Conservation (phyloP, 2,329 filamentous ascomycete species). For the Fusarium sp. region DNA sequence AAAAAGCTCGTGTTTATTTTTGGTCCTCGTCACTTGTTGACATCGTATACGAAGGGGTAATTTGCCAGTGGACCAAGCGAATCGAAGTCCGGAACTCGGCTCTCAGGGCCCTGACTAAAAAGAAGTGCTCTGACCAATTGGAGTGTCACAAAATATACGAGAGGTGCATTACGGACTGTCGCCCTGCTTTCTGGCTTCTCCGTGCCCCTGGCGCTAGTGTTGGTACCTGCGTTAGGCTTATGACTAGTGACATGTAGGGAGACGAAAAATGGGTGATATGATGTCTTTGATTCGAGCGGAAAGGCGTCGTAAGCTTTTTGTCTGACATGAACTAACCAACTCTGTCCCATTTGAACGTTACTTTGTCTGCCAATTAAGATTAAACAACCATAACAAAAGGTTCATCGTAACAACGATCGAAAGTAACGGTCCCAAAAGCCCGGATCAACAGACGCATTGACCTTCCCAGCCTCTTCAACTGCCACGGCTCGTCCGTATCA, state of each 20-base stretch:
- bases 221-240: conserved; percentile 9
- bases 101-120: not conserved
- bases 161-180: not conserved
- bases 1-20: conserved; percentile 30
- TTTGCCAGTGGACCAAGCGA: conserved; percentile 5
- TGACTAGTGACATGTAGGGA: not conserved
- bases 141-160: not conserved
- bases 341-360: not conserved
- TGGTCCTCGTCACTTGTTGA: conserved; percentile 4
- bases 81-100: conserved; percentile 14
- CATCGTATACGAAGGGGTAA: conserved; percentile 18
- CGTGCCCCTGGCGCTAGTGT: not conserved
- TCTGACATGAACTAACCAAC: not conserved
- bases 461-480: not conserved
- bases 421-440: not conserved
- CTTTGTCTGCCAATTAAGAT: not conserved
- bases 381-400: not conserved
- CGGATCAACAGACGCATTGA: not conserved
- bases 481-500: not conserved
- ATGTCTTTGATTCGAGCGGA: not conserved
- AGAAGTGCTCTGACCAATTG: not conserved
- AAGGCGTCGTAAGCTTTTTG: conserved; percentile 1
- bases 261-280: not conserved
- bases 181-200: not conserved
- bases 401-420: not conserved